Evolutionary conservation across 345 rosid species (phyloP), one percentile per base, ranked within the genome.

Genomic region (Kernera saxatilis): DNA sequence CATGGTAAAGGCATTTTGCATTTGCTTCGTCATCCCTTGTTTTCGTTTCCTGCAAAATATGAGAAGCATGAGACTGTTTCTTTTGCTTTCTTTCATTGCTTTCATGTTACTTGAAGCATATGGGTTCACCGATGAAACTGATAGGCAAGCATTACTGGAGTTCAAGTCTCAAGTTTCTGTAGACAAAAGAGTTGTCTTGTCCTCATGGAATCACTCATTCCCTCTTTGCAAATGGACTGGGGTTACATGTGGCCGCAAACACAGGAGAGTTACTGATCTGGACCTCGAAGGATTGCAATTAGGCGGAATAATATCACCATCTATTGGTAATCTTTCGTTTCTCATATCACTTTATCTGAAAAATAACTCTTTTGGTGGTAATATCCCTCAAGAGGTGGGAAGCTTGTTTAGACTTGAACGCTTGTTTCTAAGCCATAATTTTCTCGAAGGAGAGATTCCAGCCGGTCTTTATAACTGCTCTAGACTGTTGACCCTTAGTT

Each of bases 211-310:
- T 33, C 5, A 52, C 5, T 69, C 82, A 15, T 11, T 2, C 8
- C 76, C 72, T n/a, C 67, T 74, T 1, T 79, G 82, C 29, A 12
- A 53, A 0, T 79, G 79, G 82, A 35, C 7, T 13, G 77, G 82
- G 1, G 66, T 79, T 8, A 70, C 55, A 4, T 79, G 79, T 58
- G 18, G 70, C 14, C 56, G 4, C 36, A 35, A 8, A 5, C 50
- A 60, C 63, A 35, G 21, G 3, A 19, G 63, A 35, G 63, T 56
- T 12, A 56, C 63, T 6, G 0, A 5, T 40, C 0, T 60, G 13
- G 50, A 60, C 13, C 65, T 60, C 0, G 9, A 5, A 40, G 35
- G 23, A 1, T 15, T 60, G 35, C 48, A 60, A 10, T 15, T 60
- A 1, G 48, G 52, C 17, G 43, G 69, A 3, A 25, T 44, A 26